phyloP scores from a whole-genome alignment of 2,329 filamentous ascomycete species.

The Penicillium sp. region DNA sequence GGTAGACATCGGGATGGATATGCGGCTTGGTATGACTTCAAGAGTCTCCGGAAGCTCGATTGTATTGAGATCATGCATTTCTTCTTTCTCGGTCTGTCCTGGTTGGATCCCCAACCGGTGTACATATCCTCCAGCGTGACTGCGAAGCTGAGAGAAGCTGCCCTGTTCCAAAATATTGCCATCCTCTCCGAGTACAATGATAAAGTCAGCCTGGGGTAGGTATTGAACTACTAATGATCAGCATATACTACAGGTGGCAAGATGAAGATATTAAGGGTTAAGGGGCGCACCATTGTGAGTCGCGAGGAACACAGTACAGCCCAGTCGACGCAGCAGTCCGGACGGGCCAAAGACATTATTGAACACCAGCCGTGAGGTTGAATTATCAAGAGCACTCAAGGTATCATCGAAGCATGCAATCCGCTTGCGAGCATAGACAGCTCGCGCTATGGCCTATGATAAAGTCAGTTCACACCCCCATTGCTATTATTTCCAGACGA shows the following conservation, averaged over 20 bases:
- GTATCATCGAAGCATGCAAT: constrained; percentile 46
- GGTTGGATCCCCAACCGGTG: too few species aligned
- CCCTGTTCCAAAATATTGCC: neutral
- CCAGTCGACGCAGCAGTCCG: constrained; percentile 43
- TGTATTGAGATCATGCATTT: neutral
- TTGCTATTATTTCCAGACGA: neutral
- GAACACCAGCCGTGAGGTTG: constrained; percentile 41
- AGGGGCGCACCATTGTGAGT: constrained; percentile 31
- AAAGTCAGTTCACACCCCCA: too few species aligned
- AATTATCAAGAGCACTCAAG: constrained; percentile 42
- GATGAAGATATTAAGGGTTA: too few species aligned
- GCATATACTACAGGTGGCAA: too few species aligned
- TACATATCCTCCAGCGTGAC: neutral
- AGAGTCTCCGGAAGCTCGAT: neutral
- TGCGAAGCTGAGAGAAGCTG: constrained; percentile 16
- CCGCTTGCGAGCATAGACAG: constrained; percentile 42
- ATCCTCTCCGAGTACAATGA: neutral
- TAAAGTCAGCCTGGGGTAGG: neutral
- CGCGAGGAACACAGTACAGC: constrained; percentile 45
- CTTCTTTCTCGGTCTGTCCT: too few species aligned
- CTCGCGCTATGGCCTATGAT: constrained; percentile 39
- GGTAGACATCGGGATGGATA: neutral
- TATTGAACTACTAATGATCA: neutral
- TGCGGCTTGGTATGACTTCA: too few species aligned
- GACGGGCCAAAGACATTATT: constrained; percentile 39